Conservation (phyloP, 1,284 basidiomycete genomes). For the Gomphus sp. region DNA sequence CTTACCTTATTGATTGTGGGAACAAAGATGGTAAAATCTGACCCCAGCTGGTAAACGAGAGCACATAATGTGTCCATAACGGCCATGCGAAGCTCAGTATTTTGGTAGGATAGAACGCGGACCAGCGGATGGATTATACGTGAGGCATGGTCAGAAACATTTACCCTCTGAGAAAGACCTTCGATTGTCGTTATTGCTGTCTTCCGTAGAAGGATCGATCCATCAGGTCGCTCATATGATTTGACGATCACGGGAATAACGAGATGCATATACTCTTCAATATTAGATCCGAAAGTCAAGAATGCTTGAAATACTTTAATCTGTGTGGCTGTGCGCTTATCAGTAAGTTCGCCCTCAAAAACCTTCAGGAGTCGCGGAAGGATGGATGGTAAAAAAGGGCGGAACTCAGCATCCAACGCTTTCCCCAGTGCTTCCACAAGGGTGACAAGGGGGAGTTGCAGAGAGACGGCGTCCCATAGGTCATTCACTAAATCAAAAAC, state of each 20-base stretch:
- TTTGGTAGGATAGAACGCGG: conserved; percentile 72
- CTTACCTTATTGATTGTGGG: conserved; percentile 92
- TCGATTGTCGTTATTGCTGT: conserved; percentile 90
- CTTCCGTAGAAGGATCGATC: conserved; percentile 69
- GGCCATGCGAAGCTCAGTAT: conserved; percentile 69
- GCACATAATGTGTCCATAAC: conserved; percentile 95
- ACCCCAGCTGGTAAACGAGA: conserved; percentile 86
- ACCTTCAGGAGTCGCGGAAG: conserved; percentile 86
- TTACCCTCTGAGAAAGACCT: conserved; percentile 86
- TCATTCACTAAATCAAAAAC: conserved; percentile 80
- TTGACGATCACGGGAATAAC: conserved; percentile 93
- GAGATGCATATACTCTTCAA: conserved; percentile 97
- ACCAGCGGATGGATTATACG: conserved; percentile 95
- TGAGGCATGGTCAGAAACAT: conserved; percentile 98
- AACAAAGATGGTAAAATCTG: conserved; percentile 96
- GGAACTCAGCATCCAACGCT: conserved; percentile 96
- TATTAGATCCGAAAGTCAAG: conserved; percentile 90
- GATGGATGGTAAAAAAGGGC: conserved; percentile 91
- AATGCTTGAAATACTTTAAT: conserved; percentile 93
- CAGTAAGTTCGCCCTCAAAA: conserved; percentile 78
- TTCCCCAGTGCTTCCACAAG: conserved; percentile 93
- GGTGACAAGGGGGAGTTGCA: conserved; percentile 90
- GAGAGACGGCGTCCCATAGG: conserved; percentile 79
- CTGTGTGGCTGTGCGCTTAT: conserved; percentile 72
- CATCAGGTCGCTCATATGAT: conserved; percentile 83